These are phyloP conservation scores for Aspergillus leporis DNA, from an alignment of 495 filamentous ascomycete genomes.

Conservation along the genomic window DNA sequence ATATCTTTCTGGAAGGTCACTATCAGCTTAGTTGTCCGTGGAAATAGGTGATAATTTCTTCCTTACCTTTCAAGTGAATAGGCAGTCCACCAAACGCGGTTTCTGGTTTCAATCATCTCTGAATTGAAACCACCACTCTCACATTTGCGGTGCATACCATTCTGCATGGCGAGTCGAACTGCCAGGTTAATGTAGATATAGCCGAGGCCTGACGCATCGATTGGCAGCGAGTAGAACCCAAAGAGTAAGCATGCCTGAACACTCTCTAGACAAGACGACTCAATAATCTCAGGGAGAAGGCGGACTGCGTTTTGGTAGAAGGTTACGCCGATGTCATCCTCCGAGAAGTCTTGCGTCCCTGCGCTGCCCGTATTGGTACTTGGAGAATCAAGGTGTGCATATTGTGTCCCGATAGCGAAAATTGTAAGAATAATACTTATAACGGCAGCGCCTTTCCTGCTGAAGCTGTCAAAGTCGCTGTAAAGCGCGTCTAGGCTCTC, in stretches of 20 bases:
- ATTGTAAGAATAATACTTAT: constrained; percentile 36
- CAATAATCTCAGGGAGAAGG: constrained; percentile 43
- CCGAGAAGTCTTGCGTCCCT: constrained; percentile 22
- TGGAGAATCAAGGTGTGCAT: constrained; percentile 36
- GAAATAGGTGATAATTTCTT: background rate
- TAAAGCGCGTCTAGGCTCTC: constrained; percentile 32
- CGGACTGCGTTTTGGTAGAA: constrained; percentile 42
- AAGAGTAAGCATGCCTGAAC: constrained; percentile 43
- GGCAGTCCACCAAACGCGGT: constrained; percentile 43
- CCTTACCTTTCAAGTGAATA: constrained; percentile 37
- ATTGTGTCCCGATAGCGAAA: constrained; percentile 47
- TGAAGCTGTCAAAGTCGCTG: constrained; percentile 21
- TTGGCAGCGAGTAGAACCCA: constrained; percentile 35
- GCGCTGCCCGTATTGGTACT: background rate
- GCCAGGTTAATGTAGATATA: constrained; percentile 41
- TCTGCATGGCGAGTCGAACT: constrained; percentile 41
- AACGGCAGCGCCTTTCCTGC: constrained; percentile 30
- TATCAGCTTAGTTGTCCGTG: background rate
- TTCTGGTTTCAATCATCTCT: constrained; percentile 33
- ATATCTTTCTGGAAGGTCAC: constrained; percentile 14
- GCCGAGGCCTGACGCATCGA: constrained; percentile 39
- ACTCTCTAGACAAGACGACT: constrained; percentile 38
- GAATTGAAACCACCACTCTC: constrained; percentile 24
- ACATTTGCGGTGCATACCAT: constrained; percentile 43
- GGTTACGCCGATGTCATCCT: constrained; percentile 39